These are phyloP conservation scores for Carex parvula DNA, from an alignment of 176 grass and related monocot genomes.

Conservation along the genomic window DNA sequence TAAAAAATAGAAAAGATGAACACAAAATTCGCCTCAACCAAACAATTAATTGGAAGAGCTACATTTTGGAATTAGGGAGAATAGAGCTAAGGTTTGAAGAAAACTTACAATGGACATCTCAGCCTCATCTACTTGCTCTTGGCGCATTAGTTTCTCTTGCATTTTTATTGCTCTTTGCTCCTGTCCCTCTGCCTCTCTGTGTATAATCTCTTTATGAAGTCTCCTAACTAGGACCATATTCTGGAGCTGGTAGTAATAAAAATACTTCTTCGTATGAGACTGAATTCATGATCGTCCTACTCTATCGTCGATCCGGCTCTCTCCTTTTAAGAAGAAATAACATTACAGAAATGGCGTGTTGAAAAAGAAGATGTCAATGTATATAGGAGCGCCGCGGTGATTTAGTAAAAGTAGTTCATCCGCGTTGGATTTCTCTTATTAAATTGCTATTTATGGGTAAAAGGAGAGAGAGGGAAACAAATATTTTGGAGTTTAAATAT, in stretches of 20 bases:
- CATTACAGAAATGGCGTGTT: too few relatives aligned
- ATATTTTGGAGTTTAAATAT: background rate
- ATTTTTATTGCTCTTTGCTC: background rate
- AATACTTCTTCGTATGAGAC: too few relatives aligned
- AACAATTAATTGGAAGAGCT: background rate
- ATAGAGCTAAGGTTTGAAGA: background rate
- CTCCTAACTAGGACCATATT: too few relatives aligned
- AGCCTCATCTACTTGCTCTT: background rate
- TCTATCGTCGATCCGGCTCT: too few relatives aligned
- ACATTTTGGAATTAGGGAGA: background rate
- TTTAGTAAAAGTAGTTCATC: background rate
- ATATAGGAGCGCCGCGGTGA: background rate
- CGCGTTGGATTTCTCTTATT: slow-evolving; percentile 2
- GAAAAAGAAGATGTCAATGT: background rate
- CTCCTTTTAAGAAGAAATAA: too few relatives aligned
- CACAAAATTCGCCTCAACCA: background rate
- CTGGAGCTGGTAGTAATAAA: too few relatives aligned
- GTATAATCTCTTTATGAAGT: background rate
- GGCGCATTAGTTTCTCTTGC: background rate
- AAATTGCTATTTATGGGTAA: slow-evolving; percentile 24
- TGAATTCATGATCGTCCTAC: too few relatives aligned
- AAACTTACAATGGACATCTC: slow-evolving; percentile 22
- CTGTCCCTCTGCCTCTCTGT: background rate
- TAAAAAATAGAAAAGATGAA: background rate
- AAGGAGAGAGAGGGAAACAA: background rate